Evolutionary conservation across 768 basidiomycete species (phyloP).

Genomic region (Grammothele lineata): DNA sequence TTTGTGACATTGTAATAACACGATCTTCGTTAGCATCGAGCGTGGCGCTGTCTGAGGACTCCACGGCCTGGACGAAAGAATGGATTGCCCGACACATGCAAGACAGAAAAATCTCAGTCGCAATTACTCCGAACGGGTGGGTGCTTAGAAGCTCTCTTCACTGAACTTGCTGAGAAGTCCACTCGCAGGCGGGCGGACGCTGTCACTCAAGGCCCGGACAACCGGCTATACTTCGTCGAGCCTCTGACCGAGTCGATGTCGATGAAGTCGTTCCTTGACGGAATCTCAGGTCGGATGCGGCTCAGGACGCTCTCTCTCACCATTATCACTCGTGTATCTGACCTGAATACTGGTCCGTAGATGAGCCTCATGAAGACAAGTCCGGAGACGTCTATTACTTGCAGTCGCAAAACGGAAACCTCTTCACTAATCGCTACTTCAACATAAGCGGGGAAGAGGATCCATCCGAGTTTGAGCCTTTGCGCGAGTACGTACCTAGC

Average conservation of each 20-base stretch:
- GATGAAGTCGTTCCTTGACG: conserved; percentile 49
- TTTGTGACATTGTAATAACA: no score
- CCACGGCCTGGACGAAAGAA: conserved; percentile 53
- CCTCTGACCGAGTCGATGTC: conserved; percentile 68
- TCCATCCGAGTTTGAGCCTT: conserved; percentile 55
- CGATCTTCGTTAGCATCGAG: neutral
- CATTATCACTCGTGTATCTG: no score
- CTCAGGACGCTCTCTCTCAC: neutral
- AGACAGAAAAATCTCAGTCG: conserved; percentile 56
- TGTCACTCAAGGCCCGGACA: conserved; percentile 49
- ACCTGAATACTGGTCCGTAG: no score
- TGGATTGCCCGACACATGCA: conserved; percentile 59
- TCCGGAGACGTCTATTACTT: conserved; percentile 56
- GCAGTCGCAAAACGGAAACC: conserved; percentile 90
- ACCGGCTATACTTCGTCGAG: conserved; percentile 67
- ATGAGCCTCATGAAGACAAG: no score
- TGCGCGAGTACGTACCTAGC: conserved; percentile 62
- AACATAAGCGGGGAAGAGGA: conserved; percentile 26
- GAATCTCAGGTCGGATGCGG: conserved; percentile 33
- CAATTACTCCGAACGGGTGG: conserved; percentile 83
- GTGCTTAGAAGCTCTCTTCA: conserved; percentile 16
- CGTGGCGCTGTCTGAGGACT: no score
- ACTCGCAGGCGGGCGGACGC: conserved; percentile 69
- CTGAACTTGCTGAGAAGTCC: neutral
- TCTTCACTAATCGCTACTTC: conserved; percentile 51